Evolutionary conservation across 164 flowering plant species (phyloP).

Genomic region (Piper betle): DNA sequence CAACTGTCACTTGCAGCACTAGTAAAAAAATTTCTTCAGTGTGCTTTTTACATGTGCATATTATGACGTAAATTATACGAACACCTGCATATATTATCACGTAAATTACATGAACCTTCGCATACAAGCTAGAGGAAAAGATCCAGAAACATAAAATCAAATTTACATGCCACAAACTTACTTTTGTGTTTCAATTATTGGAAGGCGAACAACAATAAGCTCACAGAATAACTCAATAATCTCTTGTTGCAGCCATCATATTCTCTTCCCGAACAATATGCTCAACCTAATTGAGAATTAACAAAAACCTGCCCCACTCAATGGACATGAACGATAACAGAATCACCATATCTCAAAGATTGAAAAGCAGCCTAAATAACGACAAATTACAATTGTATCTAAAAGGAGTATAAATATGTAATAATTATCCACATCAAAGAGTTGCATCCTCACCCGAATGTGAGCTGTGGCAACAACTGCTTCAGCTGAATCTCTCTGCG

Average conservation of each 20-base stretch:
- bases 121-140: neutral
- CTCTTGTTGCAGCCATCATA: slow-evolving; percentile 98
- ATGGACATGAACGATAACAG: neutral
- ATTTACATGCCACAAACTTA: slow-evolving; percentile 4
- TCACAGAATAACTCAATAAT: slow-evolving; percentile 86
- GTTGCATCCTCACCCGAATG: slow-evolving; percentile 43
- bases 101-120: no score
- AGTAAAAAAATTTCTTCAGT: no score
- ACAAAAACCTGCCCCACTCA: neutral
- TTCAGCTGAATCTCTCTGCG: slow-evolving; percentile 75
- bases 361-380: no score
- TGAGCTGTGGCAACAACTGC: slow-evolving; percentile 95
- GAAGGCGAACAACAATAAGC: slow-evolving; percentile 86
- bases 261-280: slow-evolving; percentile 94
- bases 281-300: slow-evolving; percentile 56
- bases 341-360: neutral
- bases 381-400: no score
- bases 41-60: no score
- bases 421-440: neutral
- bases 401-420: neutral
- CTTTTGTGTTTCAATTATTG: slow-evolving; percentile 94
- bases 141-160: neutral
- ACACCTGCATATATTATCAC: no score
- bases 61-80: no score
- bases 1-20: no score